These are phyloP conservation scores for Penicillium brevicompactum DNA, from an alignment of 2,329 filamentous ascomycete genomes.

Conservation along the genomic window DNA sequence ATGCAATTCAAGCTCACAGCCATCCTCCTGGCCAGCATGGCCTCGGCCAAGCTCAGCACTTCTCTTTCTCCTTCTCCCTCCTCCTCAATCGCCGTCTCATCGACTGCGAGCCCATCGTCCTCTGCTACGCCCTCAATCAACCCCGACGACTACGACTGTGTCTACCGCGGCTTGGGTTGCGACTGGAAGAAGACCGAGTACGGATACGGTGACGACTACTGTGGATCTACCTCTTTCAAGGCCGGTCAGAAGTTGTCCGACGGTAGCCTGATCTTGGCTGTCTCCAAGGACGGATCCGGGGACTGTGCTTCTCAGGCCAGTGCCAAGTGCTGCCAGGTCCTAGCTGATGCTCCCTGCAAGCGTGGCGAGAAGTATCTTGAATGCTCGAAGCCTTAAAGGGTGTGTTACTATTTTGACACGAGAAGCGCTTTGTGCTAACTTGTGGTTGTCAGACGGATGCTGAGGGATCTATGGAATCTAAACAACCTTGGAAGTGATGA, in stretches of 20 bases:
- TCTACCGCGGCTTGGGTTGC: slow-evolving; percentile 8
- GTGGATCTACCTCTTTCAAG: slow-evolving; percentile 5
- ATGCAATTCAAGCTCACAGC: not conserved
- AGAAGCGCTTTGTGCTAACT: no score
- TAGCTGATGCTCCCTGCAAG: slow-evolving; percentile 9
- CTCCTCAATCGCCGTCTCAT: not conserved
- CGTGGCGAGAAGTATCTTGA: slow-evolving; percentile 13
- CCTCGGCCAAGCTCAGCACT: not conserved
- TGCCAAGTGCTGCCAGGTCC: slow-evolving; percentile 5
- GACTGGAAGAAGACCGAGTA: slow-evolving; percentile 13
- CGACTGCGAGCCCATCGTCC: not conserved
- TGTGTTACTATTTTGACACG: not conserved
- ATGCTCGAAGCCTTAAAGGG: slow-evolving; percentile 6
- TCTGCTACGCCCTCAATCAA: not conserved
- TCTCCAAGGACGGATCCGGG: slow-evolving; percentile 7
- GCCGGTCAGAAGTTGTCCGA: slow-evolving; percentile 7
- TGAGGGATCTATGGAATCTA: not conserved
- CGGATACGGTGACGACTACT: slow-evolving; percentile 10
- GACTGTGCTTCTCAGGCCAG: slow-evolving; percentile 8
- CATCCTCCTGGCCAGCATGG: not conserved
- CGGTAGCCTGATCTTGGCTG: slow-evolving; percentile 4
- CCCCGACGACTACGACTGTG: slow-evolving; percentile 12
- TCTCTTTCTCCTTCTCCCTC: not conserved
- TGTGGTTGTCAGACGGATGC: no score
- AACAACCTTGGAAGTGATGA: no score